Percentiles rank a stretch among this genome's conserved stretches.
phyloP scores from a whole-genome alignment of 2,329 filamentous ascomycete species.

The Calonectria hongkongensis region DNA sequence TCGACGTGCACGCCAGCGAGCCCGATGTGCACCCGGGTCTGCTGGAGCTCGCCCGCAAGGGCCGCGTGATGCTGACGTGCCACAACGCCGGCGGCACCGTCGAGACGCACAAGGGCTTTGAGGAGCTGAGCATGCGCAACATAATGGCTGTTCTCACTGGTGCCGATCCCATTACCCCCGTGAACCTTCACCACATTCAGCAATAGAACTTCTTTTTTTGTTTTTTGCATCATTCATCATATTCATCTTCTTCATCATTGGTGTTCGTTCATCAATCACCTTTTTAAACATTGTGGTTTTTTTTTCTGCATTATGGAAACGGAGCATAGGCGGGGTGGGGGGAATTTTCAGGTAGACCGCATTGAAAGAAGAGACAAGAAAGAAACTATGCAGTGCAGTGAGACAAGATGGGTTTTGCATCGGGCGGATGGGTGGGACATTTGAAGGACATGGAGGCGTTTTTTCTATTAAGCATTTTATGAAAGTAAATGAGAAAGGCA shows the following conservation, averaged over 20 bases:
- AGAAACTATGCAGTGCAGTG: neutral
- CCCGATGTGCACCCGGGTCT: constrained; percentile 71
- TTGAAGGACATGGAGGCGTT: constrained; percentile 27
- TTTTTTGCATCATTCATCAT: neutral
- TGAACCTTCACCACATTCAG: constrained; percentile 74
- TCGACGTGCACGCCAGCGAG: constrained; percentile 80
- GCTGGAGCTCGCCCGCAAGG: constrained; percentile 59
- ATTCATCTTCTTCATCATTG: neutral
- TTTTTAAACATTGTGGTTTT: no score
- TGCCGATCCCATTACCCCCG: constrained; percentile 73
- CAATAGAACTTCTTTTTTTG: constrained; percentile 30
- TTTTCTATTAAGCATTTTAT: constrained; percentile 9
- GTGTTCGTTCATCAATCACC: no score
- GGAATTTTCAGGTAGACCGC: neutral
- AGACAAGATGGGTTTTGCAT: constrained; percentile 10
- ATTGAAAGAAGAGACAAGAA: neutral
- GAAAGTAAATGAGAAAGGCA: constrained; percentile 28
- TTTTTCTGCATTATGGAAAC: constrained; percentile 1
- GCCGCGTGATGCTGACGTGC: constrained; percentile 76
- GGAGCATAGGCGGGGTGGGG: neutral
- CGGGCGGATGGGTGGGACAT: constrained; percentile 27
- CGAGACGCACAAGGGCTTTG: constrained; percentile 80
- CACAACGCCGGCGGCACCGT: constrained; percentile 81
- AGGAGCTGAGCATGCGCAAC: constrained; percentile 80
- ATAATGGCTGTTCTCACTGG: constrained; percentile 75